phyloP scores from a whole-genome alignment of 1,284 basidiomycete genomes.

The Moesziomyces parantarcticus region DNA sequence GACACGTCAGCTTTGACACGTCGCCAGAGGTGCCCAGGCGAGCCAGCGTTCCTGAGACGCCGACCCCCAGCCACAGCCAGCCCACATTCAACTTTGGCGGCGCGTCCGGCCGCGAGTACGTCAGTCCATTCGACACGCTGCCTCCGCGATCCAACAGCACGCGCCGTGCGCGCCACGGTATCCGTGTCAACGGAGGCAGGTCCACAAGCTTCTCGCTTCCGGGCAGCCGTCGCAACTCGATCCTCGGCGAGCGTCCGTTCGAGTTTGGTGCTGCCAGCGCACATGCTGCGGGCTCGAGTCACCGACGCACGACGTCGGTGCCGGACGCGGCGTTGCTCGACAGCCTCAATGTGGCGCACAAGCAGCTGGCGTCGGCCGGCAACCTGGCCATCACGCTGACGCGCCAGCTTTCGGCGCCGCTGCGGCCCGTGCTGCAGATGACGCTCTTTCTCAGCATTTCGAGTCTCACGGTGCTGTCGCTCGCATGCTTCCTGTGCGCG shows the following conservation, averaged over 20 bases:
- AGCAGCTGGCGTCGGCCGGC: conserved; percentile 52
- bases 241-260: conserved; percentile 28
- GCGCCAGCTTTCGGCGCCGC: conserved; percentile 51
- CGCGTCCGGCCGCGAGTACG: conserved; percentile 12
- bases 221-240: conserved; percentile 44
- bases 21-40: conserved; percentile 13
- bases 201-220: conserved; percentile 47
- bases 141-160: conserved; percentile 46
- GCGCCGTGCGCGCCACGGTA: conserved; percentile 28
- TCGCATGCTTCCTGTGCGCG: conserved; percentile 50
- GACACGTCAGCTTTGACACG: conserved; percentile 46
- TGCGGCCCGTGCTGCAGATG: conserved; percentile 56
- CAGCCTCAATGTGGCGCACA: conserved; percentile 53
- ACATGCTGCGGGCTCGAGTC: neutral
- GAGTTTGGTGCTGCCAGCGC: conserved; percentile 1
- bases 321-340: conserved; percentile 46
- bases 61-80: conserved; percentile 20
- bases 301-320: conserved; percentile 28
- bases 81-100: conserved; percentile 26
- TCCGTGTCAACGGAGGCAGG: conserved; percentile 21
- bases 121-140: conserved; percentile 30
- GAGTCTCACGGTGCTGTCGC: conserved; percentile 50
- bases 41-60: conserved; percentile 11
- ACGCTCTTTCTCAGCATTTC: conserved; percentile 58
- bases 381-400: conserved; percentile 56